Base-by-base conservation (phyloP, 1,284 basidiomycete genomes). In the Cutaneotrichosporon cavernicola region DNA sequence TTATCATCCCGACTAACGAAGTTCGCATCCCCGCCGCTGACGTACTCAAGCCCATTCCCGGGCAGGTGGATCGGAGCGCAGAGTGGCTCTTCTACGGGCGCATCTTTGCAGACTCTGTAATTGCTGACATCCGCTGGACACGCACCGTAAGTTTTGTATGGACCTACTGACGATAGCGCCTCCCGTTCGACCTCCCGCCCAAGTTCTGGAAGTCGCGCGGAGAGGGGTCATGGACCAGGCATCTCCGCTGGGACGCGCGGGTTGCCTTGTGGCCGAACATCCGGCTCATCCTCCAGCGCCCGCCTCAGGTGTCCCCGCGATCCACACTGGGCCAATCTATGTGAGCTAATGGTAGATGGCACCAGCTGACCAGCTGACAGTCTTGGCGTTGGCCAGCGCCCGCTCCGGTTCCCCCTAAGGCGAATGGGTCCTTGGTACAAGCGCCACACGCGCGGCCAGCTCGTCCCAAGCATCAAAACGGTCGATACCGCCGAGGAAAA, bases 51-150 rank as follows among this genome's bases (percentile, higher is more conserved):
- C 47, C 21, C 3, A 5, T 5, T 2, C 13, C 1, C 4, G 50
- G 26, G 14, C 32, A 26, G 26, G 26, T 26, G 26, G 1, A 26
- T 26, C 26, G 26, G 26, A 26, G 32, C 47, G 60, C 38, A 22
- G 72, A 73, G 62, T 59, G 63, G 10, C 46, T 71, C 16, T 71
- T 69, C 60, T 71, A 65, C 62, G 72, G 66, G 9, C 63, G 69
- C 18, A 66, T 73, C 26, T 73, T 73, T n/a, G 47, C 59, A 4
- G 63, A 64, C 31, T 66, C 56, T 22, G 60, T 73, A 0, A 5
- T 47, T 11, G 67, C 65, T 16, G 62, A 71, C 57, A 36, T 65
- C 31, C 31, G 60, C 4, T 73, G 64, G 61, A 70, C 65, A 3
- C 47, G 50, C 1, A 38, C 65, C n/a, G 69, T 71, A 26, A 61